phyloP scores from a whole-genome alignment of 192 early-diverging fungal species.

The Coemansia sp. region DNA sequence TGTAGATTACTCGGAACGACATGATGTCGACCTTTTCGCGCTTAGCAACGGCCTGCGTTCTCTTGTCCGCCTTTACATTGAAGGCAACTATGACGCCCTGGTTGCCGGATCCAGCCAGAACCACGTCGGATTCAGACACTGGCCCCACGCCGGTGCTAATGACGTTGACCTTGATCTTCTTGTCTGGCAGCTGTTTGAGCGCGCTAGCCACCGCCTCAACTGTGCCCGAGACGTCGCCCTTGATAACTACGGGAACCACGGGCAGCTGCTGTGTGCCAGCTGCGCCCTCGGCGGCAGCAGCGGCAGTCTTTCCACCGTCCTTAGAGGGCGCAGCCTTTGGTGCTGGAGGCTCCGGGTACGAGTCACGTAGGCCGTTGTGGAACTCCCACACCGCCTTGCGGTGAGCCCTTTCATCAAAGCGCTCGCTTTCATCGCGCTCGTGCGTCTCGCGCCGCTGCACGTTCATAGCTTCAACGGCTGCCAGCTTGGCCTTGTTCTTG shows the following conservation, averaged over 20 bases:
- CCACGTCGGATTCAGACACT: constrained; percentile 85
- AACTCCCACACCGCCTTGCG: constrained; percentile 68
- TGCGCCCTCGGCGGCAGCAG: neutral
- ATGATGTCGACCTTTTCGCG: constrained; percentile 67
- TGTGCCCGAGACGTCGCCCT: constrained; percentile 90
- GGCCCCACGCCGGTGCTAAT: constrained; percentile 83
- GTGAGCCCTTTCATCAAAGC: constrained; percentile 56
- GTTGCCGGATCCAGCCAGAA: constrained; percentile 63
- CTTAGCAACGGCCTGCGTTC: constrained; percentile 63
- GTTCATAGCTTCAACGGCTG: constrained; percentile 76
- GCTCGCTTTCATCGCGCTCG: constrained; percentile 59
- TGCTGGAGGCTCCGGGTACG: constrained; percentile 56
- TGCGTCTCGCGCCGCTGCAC: constrained; percentile 64
- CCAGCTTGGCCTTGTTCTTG: constrained; percentile 63
- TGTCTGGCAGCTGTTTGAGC: constrained; percentile 73
- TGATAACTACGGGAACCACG: constrained; percentile 48
- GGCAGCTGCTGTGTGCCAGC: constrained; percentile 4
- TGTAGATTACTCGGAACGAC: constrained; percentile 86
- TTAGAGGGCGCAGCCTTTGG: constrained; percentile 24
- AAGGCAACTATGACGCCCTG: constrained; percentile 80
- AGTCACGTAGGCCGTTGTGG: constrained; percentile 62
- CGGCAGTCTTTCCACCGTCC: neutral
- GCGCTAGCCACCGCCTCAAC: constrained; percentile 84
- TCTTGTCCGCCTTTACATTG: constrained; percentile 85
- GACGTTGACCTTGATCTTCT: constrained; percentile 75